phyloP scores from a whole-genome alignment of 768 basidiomycete genomes.

The Termitomyces titanicus region DNA sequence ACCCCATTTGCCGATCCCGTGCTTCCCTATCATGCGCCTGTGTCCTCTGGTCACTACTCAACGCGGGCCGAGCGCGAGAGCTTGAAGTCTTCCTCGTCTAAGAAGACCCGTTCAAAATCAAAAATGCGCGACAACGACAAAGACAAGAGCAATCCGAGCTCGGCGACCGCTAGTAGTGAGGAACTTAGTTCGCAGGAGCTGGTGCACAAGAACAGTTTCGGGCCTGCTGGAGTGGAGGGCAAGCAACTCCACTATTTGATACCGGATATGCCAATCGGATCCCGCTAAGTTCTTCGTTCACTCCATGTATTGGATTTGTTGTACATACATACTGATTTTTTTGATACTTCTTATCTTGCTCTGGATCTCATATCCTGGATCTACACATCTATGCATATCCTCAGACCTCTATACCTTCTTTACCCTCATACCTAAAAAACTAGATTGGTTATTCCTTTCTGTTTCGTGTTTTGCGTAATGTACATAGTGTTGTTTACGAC shows the following conservation, averaged over 20 bases:
- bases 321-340: not conserved
- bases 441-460: no score
- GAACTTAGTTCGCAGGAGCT: constrained; percentile 1
- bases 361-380: not conserved
- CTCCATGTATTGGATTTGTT: not conserved
- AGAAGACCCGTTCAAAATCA: constrained; percentile 6
- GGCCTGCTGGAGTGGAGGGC: constrained; percentile 19
- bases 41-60: constrained; percentile 12
- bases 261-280: constrained; percentile 17
- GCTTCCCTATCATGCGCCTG: not conserved
- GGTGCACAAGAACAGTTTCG: constrained; percentile 20
- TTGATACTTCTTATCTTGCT: not conserved
- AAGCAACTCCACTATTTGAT: constrained; percentile 20
- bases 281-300: not conserved
- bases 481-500: not conserved
- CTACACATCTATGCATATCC: not conserved
- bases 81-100: constrained; percentile 4
- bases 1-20: constrained; percentile 3
- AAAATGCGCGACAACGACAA: constrained; percentile 3
- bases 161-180: constrained; percentile 9
- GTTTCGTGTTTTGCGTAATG: not conserved
- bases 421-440: not conserved
- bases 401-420: not conserved
- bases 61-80: constrained; percentile 15
- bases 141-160: constrained; percentile 2